A percentile compares a stretch with the other conserved stretches of the same genome.
Evolutionary conservation across 2,329 filamentous ascomycete species (phyloP).

Genomic region (Nemania sp.): DNA sequence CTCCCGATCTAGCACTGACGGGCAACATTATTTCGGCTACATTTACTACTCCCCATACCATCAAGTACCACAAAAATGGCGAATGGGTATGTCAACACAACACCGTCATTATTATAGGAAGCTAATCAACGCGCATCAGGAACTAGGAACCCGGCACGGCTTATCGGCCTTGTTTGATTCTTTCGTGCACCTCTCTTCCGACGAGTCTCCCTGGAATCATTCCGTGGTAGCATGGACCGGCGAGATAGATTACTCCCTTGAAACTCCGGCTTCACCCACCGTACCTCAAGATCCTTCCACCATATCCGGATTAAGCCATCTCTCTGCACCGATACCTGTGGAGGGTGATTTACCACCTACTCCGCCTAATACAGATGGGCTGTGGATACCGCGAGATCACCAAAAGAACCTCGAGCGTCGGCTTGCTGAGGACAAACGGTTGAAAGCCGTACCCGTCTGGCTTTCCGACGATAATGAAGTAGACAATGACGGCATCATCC

Average conservation of each 20-base stretch:
- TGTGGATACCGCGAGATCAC: slow-evolving; percentile 78
- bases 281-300: slow-evolving; percentile 63
- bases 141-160: slow-evolving; percentile 81
- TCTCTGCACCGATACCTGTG: slow-evolving; percentile 83
- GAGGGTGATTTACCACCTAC: slow-evolving; percentile 69
- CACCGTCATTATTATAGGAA: neutral
- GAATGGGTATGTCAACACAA: slow-evolving; percentile 68
- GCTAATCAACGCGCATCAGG: slow-evolving; percentile 59
- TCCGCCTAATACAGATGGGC: slow-evolving; percentile 73
- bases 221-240: slow-evolving; percentile 95
- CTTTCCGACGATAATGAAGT: slow-evolving; percentile 80
- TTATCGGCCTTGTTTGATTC: slow-evolving; percentile 94
- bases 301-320: slow-evolving; percentile 74
- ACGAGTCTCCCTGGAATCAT: slow-evolving; percentile 87
- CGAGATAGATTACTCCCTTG: slow-evolving; percentile 73
- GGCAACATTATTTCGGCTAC: slow-evolving; percentile 76
- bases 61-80: slow-evolving; percentile 68
- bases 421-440: slow-evolving; percentile 77
- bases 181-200: slow-evolving; percentile 87
- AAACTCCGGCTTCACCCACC: slow-evolving; percentile 60
- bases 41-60: slow-evolving; percentile 71
- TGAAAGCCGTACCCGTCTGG: slow-evolving; percentile 90
- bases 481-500: slow-evolving; percentile 72
- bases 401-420: slow-evolving; percentile 79
- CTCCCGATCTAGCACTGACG: slow-evolving; percentile 68